Percentiles rank a stretch among this genome's conserved stretches.
Conservation (phyloP, 2,329 filamentous ascomycete genomes). For the Aspergillus novofumigatus region DNA sequence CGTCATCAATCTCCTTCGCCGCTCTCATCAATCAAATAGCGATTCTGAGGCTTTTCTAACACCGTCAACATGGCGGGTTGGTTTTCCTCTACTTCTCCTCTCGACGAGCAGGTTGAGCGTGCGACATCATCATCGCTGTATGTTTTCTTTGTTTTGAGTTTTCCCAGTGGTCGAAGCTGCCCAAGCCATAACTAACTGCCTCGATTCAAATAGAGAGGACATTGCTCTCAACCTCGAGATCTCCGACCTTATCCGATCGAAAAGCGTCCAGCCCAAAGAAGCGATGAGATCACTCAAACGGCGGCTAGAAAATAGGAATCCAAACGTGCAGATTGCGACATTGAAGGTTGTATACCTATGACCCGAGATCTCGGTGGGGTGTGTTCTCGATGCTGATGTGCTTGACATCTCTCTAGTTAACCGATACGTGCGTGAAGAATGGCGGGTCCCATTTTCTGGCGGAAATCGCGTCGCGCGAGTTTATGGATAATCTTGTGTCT, state of each 20-base stretch:
- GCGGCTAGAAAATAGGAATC: slow-evolving; percentile 95
- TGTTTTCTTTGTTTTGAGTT: slow-evolving; percentile 28
- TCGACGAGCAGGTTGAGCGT: slow-evolving; percentile 96
- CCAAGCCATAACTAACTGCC: not conserved
- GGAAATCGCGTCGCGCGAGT: slow-evolving; percentile 94
- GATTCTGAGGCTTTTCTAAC: not conserved
- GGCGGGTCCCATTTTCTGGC: slow-evolving; percentile 90
- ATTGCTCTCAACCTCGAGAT: slow-evolving; percentile 98
- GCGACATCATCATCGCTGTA: slow-evolving; percentile 93
- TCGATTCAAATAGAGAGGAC: slow-evolving; percentile 64
- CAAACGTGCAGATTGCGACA: slow-evolving; percentile 93
- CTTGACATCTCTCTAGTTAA: slow-evolving; percentile 57
- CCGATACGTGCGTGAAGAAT: slow-evolving; percentile 98
- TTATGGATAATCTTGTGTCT: slow-evolving; percentile 95
- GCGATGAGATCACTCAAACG: slow-evolving; percentile 95
- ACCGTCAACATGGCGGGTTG: slow-evolving; percentile 81
- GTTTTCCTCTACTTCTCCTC: slow-evolving; percentile 87
- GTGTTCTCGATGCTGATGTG: slow-evolving; percentile 13
- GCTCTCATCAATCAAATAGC: slow-evolving; percentile 8
- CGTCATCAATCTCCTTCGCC: slow-evolving; percentile 15
- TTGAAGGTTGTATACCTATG: slow-evolving; percentile 62
- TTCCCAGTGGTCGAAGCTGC: not conserved
- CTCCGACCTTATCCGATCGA: slow-evolving; percentile 93
- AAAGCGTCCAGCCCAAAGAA: slow-evolving; percentile 94
- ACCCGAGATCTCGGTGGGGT: not conserved